These are phyloP conservation scores for Sanguinoderma infundibulare DNA, from an alignment of 1,284 basidiomycete species.

Conservation along the genomic window DNA sequence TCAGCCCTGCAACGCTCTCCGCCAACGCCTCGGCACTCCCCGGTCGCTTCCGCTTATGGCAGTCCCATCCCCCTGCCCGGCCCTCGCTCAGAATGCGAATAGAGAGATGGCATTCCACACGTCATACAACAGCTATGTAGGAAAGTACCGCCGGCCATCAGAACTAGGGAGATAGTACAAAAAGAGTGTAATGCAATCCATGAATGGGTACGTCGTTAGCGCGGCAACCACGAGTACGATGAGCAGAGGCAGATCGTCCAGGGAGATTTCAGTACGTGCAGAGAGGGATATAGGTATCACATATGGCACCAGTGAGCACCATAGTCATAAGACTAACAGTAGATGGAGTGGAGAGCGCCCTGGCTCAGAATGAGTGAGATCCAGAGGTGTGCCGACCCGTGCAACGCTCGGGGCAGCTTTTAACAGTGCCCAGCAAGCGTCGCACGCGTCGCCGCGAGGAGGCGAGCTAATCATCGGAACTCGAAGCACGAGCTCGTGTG, in stretches of 20 bases:
- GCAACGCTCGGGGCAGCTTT: constrained; percentile 19
- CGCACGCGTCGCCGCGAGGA: constrained; percentile 1
- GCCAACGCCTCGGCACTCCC: constrained; percentile 22
- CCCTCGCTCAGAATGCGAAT: background rate
- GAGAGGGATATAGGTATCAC: constrained; percentile 3
- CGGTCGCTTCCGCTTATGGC: constrained; percentile 19
- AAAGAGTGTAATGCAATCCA: constrained; percentile 22
- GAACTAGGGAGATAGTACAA: constrained; percentile 21
- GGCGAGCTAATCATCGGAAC: constrained; percentile 40
- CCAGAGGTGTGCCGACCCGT: constrained; percentile 3
- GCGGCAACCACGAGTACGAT: constrained; percentile 14
- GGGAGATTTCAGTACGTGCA: constrained; percentile 14
- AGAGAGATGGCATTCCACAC: constrained; percentile 17
- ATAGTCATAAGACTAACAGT: constrained; percentile 1
- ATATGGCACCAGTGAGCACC: background rate
- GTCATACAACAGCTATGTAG: constrained; percentile 25
- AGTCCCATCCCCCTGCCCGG: constrained; percentile 1
- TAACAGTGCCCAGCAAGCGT: constrained; percentile 9
- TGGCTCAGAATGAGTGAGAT: background rate
- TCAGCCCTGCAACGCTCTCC: constrained; percentile 10
- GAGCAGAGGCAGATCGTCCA: constrained; percentile 22
- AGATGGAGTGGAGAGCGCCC: background rate
- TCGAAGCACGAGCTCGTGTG: constrained; percentile 44
- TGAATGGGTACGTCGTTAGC: constrained; percentile 24
- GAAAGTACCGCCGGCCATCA: constrained; percentile 16